These are phyloP conservation scores for Kockovaella imperatae DNA, from an alignment of 768 basidiomycete species.

Conservation along the genomic window DNA sequence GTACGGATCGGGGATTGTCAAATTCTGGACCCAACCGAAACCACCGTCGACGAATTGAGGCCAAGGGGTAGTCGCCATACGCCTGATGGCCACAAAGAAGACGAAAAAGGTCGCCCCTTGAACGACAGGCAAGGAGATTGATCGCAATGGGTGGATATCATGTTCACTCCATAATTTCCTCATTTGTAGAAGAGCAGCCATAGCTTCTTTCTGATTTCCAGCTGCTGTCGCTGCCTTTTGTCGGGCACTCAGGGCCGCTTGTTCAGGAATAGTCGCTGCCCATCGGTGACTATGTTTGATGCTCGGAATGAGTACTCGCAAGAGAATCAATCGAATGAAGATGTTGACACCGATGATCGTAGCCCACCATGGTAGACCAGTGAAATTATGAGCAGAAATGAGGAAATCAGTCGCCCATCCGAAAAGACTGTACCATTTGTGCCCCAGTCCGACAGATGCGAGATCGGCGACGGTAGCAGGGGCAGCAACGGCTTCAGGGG, in stretches of 20 bases:
- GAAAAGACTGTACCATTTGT: conserved; percentile 27
- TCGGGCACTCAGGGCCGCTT: conserved; percentile 54
- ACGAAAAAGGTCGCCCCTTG: conserved; percentile 72
- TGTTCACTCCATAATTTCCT: conserved; percentile 56
- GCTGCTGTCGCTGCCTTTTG: conserved; percentile 48
- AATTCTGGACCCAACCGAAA: conserved; percentile 61
- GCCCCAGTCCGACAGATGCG: conserved; percentile 33
- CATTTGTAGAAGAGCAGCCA: conserved; percentile 50
- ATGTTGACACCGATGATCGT: conserved; percentile 38
- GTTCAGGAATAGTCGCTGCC: conserved; percentile 55
- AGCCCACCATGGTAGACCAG: conserved; percentile 42
- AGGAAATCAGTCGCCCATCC: conserved; percentile 40
- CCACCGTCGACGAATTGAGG: conserved; percentile 71
- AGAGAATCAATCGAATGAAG: conserved; percentile 45
- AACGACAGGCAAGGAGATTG: conserved; percentile 55
- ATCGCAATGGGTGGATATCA: conserved; percentile 56
- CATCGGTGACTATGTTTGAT: conserved; percentile 65
- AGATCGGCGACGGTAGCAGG: conserved; percentile 37
- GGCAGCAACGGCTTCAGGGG: conserved; percentile 40
- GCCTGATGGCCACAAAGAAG: conserved; percentile 72
- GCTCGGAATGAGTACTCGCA: conserved; percentile 51
- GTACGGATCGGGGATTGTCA: conserved; percentile 70
- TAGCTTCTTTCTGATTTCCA: conserved; percentile 48
- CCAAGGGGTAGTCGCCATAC: conserved; percentile 63
- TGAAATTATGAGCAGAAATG: conserved; percentile 28